These are phyloP conservation scores for Candida manassasensis DNA, from an alignment of 805 yeast genomes.

Conservation along the genomic window DNA sequence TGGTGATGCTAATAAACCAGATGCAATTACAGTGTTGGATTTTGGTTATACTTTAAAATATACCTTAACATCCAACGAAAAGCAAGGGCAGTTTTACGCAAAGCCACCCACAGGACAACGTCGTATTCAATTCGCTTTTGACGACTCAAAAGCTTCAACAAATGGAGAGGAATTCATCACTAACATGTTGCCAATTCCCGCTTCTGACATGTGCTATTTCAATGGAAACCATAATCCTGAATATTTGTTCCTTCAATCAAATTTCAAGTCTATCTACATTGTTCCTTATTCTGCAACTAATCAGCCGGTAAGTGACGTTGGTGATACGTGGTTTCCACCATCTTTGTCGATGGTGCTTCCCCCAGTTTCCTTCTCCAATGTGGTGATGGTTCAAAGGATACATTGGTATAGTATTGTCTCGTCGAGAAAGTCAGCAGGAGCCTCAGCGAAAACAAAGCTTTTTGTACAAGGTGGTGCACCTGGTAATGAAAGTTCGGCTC, in stretches of 20 bases:
- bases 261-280: slow-evolving; percentile 62
- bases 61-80: slow-evolving; percentile 75
- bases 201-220: slow-evolving; percentile 62
- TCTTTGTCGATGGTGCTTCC: slow-evolving; percentile 77
- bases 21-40: slow-evolving; percentile 49
- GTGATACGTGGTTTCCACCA: slow-evolving; percentile 60
- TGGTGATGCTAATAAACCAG: slow-evolving; percentile 43
- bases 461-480: slow-evolving; percentile 82
- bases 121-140: slow-evolving; percentile 22
- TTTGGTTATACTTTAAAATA: slow-evolving; percentile 79
- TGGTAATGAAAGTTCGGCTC: slow-evolving; percentile 29
- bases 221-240: slow-evolving; percentile 76
- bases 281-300: slow-evolving; percentile 45
- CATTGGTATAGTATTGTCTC: slow-evolving; percentile 78
- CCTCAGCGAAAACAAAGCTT: slow-evolving; percentile 39
- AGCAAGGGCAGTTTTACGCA: slow-evolving; percentile 74
- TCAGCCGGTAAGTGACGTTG: slow-evolving; percentile 18
- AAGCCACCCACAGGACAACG: slow-evolving; percentile 46
- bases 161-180: slow-evolving; percentile 25
- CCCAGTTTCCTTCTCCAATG: slow-evolving; percentile 50
- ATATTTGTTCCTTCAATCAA: slow-evolving; percentile 52
- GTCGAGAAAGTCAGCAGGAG: slow-evolving; percentile 24
- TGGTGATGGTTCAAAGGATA: slow-evolving; percentile 50
- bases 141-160: slow-evolving; percentile 13
- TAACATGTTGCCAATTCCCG: slow-evolving; percentile 27